Evolutionary conservation across 202 grass and related monocot species (phyloP).

Genomic region (Miscanthus sacchariflorus): DNA sequence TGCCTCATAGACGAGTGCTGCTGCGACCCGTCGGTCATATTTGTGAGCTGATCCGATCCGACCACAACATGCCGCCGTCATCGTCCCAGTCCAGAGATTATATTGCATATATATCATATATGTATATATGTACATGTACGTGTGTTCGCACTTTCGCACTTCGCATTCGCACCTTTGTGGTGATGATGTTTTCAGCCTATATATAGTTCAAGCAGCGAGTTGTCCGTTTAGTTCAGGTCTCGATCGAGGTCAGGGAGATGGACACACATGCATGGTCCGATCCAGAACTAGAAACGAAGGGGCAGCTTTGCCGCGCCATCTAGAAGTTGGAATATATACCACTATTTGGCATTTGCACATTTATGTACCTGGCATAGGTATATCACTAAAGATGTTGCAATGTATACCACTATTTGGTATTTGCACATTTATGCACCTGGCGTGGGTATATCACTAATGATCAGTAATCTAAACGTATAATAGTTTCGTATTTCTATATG

Average conservation of each 20-base stretch:
- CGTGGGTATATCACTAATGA: too few species aligned
- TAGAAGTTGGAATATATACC: too few species aligned
- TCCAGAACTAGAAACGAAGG: not conserved
- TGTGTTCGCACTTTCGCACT: not conserved
- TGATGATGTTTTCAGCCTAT: not conserved
- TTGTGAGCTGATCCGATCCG: slow-evolving; percentile 51
- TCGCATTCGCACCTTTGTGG: not conserved
- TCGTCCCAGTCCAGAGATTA: not conserved
- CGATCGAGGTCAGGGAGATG: not conserved
- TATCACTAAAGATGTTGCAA: too few species aligned
- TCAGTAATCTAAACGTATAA: too few species aligned
- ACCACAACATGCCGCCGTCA: not conserved
- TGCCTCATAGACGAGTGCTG: slow-evolving; percentile 78
- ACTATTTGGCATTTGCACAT: too few species aligned
- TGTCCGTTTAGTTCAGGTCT: not conserved
- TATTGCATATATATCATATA: too few species aligned
- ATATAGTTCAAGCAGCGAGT: not conserved
- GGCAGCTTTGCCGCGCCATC: too few species aligned
- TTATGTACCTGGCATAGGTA: too few species aligned
- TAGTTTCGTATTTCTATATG: too few species aligned
- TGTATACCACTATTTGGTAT: too few species aligned
- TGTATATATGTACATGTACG: too few species aligned
- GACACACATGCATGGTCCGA: not conserved
- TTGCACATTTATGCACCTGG: too few species aligned
- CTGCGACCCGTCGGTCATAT: slow-evolving; percentile 67